Percentiles rank a stretch among this genome's conserved stretches.
phyloP scores from a whole-genome alignment of 2,329 filamentous ascomycete species.

The Cladobotryum mycophilum region DNA sequence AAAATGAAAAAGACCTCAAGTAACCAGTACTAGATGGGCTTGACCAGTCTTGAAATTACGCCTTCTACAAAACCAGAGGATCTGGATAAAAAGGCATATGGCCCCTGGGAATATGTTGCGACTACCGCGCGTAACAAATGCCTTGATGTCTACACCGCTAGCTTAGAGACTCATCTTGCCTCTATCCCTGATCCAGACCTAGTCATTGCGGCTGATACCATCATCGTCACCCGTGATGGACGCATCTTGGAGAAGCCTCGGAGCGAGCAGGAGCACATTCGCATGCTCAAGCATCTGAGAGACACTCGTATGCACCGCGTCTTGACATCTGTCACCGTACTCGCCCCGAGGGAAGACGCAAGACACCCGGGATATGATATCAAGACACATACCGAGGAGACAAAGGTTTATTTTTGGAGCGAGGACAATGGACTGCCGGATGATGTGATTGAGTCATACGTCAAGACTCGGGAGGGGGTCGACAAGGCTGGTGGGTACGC shows the following conservation, averaged over 20 bases:
- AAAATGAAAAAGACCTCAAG: too few relatives aligned
- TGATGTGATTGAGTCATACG: constrained; percentile 74
- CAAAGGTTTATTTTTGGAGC: constrained; percentile 76
- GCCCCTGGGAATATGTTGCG: constrained; percentile 85
- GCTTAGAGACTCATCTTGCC: constrained; percentile 36
- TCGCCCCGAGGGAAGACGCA: constrained; percentile 76
- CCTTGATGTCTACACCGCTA: constrained; percentile 58
- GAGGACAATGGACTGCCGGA: constrained; percentile 56
- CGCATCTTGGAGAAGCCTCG: constrained; percentile 86
- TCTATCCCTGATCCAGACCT: constrained; percentile 65
- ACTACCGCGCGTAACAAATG: constrained; percentile 81
- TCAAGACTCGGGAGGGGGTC: constrained; percentile 79
- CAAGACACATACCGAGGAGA: constrained; percentile 80
- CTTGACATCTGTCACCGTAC: constrained; percentile 76
- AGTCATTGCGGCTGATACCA: constrained; percentile 84
- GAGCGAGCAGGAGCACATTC: constrained; percentile 71
- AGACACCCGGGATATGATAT: constrained; percentile 80
- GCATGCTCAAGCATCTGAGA: constrained; percentile 75
- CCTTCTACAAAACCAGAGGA: constrained; percentile 82
- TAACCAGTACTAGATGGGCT: constrained; percentile 54
- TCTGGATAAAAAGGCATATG: constrained; percentile 66
- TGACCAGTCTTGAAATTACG: constrained; percentile 74
- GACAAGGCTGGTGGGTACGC: constrained; percentile 97
- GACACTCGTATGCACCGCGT: constrained; percentile 75
- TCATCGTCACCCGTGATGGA: constrained; percentile 72